Base-by-base conservation (phyloP, 1,284 basidiomycete species). In the Mycena citricolor region DNA sequence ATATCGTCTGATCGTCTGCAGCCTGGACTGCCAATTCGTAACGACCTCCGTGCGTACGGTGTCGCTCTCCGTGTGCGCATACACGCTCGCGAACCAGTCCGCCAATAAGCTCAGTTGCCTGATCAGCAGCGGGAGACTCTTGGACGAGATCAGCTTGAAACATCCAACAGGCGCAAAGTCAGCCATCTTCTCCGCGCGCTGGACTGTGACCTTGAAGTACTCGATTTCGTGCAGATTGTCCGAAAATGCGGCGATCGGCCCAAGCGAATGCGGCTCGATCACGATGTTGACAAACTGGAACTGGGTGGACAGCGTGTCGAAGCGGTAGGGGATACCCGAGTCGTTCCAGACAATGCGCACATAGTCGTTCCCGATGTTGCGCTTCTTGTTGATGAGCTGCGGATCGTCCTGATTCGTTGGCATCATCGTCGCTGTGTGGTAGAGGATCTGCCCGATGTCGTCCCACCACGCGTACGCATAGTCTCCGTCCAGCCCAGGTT, bases 391-490 rank as follows among this genome's bases (percentile, higher is more conserved):
- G 49, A 79, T 84, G 60, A 77, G 84, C 38, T 79, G 74, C 0
- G 80, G 78, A 59, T 93, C 86, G 42, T 77, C 64, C 5, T 75
- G 61, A 34, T 58, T 61, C 39, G 82, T 87, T 2, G 97, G 97
- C 97, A 99, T 99, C 68, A 99, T 83, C 1, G 97, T 99, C 2
- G 95, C 90, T 1, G 93, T 88, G 65, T 99, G 97, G 65, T 92
- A 99, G 40, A 97, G 77, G 47, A 97, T 83, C 62, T 99, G 97
- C 13, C 88, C 86, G 32, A 97, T 94, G 59, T 97, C 94, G 65
- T 99, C 94, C 86, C 93, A 94, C 94, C 95, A 99, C 0, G 94
- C 94, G 60, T 99, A 99, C 0, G 93, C 90, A 59, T 93, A 95
- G 64, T 98, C 92, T 17, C 88, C 83, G 62, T 98, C 94, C 56